Evolutionary conservation across 2,329 filamentous ascomycete species (phyloP), one percentile per base, ranked within the genome.

Genomic region (Aureobasidium uvarum): DNA sequence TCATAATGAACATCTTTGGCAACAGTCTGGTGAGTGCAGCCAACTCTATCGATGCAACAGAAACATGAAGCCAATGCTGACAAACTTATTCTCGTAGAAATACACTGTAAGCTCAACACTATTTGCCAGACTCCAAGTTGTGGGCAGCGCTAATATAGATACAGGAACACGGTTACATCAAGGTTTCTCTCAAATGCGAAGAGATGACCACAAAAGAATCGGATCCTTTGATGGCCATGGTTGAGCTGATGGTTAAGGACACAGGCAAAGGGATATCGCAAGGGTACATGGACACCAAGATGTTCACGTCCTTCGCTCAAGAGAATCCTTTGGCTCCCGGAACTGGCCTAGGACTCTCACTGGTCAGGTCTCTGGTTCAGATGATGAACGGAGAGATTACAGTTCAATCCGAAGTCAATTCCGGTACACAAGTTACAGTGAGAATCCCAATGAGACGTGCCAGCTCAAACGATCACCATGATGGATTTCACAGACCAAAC

Each of bases 1-100:
- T 80, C 6, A 70, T 80, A 36, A 80, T 80, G 77, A 81, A 81
- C 54, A 54, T 81, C 1, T 77, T 80, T n/a, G 78, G 79, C 0
- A 81, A 81, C 69, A 72, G 77, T 1, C 68, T 81, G 59, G 56
- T 60, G 20, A 36, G 33, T 36, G 33, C 33, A 60, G 43, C 14
- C n/a, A 41, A 23, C 13, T 25, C 36, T 33, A 16, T 13, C 7
- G 6, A 28, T 13, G 16, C 31, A 6, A 18, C 7, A 39, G 13
- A 54, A 14, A 10, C 20, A 16, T 36, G 3, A 5, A 43, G 1
- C 14, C 8, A 5, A 20, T 23, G 28, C 56, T 60, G 14, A 60
- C 56, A 11, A 10, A 14, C 38, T 36, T 11, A 14, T 25, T 8
- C 25, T 46, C 20, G 14, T 31, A 60, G 28, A 81, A 80, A 67